Evolutionary conservation across 306 rosid genomes (phyloP).

Genomic region (Inga laurina): DNA sequence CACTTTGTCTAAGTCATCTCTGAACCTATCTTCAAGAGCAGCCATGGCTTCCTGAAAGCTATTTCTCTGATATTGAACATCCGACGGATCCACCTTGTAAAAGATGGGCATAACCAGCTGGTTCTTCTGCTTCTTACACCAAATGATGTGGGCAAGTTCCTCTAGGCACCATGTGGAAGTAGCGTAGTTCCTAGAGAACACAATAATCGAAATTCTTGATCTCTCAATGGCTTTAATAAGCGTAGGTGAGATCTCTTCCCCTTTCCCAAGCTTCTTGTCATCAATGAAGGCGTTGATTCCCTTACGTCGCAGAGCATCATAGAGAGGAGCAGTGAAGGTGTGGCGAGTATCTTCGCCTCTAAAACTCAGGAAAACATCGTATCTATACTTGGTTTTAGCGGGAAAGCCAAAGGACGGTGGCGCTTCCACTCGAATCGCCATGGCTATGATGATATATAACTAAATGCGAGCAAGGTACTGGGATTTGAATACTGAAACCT

Average conservation of each 20-base stretch:
- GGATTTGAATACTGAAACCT: not conserved
- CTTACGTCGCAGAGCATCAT: not conserved
- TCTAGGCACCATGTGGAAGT: not conserved
- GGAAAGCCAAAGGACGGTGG: not conserved
- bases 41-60: not conserved
- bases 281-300: not conserved
- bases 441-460: not conserved
- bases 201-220: not conserved
- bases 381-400: not conserved
- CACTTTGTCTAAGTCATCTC: not conserved
- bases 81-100: not conserved
- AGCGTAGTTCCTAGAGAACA: not conserved
- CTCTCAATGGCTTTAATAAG: not conserved
- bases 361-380: not conserved
- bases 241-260: not conserved
- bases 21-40: not conserved
- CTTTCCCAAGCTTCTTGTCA: not conserved
- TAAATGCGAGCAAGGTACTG: not conserved
- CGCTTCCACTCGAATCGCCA: not conserved
- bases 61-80: not conserved
- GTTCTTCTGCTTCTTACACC: not conserved
- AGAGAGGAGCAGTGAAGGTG: not conserved
- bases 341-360: not conserved
- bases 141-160: not conserved
- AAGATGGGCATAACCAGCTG: not conserved